Evolutionary conservation across 2,329 filamentous ascomycete genomes (phyloP).

Genomic region (Piedraia hortae): DNA sequence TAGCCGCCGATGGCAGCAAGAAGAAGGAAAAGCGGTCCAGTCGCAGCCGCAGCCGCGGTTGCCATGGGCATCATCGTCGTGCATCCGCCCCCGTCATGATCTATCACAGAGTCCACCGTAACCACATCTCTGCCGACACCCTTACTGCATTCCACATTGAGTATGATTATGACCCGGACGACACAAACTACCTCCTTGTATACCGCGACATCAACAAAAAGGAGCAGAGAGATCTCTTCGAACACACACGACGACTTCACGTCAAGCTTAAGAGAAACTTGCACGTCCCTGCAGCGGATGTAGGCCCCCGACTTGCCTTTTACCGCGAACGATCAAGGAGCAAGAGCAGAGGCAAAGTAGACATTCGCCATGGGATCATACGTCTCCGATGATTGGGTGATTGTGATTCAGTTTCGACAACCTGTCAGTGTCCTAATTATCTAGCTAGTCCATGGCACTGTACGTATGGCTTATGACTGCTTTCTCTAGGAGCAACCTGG

Average conservation of each 20-base stretch:
- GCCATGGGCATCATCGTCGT: slow-evolving; percentile 1
- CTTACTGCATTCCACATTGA: slow-evolving; percentile 21
- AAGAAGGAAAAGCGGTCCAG: slow-evolving; percentile 8
- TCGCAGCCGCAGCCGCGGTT: slow-evolving; percentile 1
- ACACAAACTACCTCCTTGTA: slow-evolving; percentile 22
- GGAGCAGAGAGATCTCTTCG: slow-evolving; percentile 23
- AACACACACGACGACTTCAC: slow-evolving; percentile 21
- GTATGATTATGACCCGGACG: slow-evolving; percentile 19
- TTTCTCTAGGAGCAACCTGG: no score
- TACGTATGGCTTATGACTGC: no score
- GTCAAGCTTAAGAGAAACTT: no score
- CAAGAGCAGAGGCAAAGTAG: no score
- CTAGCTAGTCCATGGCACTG: no score
- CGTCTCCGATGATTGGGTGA: no score
- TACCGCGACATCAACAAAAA: slow-evolving; percentile 21
- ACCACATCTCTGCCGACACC: slow-evolving; percentile 20
- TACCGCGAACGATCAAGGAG: no score
- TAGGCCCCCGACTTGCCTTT: no score
- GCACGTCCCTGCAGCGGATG: no score
- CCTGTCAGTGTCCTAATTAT: no score
- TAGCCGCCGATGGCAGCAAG: slow-evolving; percentile 19
- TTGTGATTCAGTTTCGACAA: no score
- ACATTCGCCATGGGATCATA: no score
- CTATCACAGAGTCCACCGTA: slow-evolving; percentile 21
- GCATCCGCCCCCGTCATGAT: slow-evolving; percentile 12